Evolutionary conservation across 2,329 filamentous ascomycete species (phyloP).

Genomic region (Stachybotrys chartarum): DNA sequence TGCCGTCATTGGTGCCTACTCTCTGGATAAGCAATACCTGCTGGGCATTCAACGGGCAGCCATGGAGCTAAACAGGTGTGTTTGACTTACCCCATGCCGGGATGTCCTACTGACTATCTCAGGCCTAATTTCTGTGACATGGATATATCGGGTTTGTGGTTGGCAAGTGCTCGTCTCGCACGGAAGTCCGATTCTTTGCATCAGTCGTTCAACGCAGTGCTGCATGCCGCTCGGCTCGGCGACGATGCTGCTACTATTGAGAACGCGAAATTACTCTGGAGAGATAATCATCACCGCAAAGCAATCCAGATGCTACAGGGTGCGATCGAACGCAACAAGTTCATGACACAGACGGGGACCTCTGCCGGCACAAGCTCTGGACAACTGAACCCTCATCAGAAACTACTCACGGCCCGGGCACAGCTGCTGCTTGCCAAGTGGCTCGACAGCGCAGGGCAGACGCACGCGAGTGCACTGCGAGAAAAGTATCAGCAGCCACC

Average conservation of each 20-base stretch:
- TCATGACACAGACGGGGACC: conserved; percentile 44
- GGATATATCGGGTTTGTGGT: conserved; percentile 78
- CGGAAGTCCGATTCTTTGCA: conserved; percentile 77
- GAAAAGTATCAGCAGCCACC: conserved; percentile 78
- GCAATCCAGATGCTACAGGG: conserved; percentile 87
- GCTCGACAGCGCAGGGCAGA: conserved; percentile 93
- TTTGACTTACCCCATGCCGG: conserved; percentile 6
- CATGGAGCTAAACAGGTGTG: conserved; percentile 71
- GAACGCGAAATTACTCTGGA: conserved; percentile 88
- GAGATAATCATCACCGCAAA: conserved; percentile 86
- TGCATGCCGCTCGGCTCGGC: conserved; percentile 78
- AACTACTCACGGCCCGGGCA: conserved; percentile 64
- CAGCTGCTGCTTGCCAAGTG: conserved; percentile 90
- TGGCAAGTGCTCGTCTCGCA: conserved; percentile 76
- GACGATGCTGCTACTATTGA: conserved; percentile 89
- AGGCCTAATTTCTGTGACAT: conserved; percentile 57
- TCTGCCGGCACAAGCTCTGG: conserved; percentile 22
- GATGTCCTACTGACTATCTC: conserved; percentile 2
- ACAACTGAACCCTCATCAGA: conserved; percentile 41
- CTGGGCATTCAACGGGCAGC: conserved; percentile 78
- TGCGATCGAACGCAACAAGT: conserved; percentile 76
- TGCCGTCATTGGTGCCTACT: conserved; percentile 82
- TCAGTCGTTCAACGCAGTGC: conserved; percentile 87
- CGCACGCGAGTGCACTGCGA: conserved; percentile 71
- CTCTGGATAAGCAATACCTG: conserved; percentile 89